These are phyloP conservation scores for Leishmania guyanensis DNA, from an alignment of 208 protist genomes.

Conservation along the genomic window DNA sequence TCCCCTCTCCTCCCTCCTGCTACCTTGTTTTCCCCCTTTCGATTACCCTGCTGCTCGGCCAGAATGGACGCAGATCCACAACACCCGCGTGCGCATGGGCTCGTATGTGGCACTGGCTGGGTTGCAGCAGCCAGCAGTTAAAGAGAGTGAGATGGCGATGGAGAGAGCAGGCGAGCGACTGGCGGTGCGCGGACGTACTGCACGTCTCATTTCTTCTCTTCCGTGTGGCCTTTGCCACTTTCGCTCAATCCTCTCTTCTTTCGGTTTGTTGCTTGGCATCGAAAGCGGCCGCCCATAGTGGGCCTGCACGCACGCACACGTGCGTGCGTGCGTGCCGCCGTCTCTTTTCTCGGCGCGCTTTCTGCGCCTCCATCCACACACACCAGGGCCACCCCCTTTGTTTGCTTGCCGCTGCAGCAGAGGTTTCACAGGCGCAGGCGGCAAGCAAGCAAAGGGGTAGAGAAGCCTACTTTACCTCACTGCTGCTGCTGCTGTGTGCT, in stretches of 20 bases:
- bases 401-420: background rate
- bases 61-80: background rate
- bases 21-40: background rate
- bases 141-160: background rate
- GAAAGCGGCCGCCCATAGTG: background rate
- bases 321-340: background rate
- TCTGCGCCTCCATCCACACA: background rate
- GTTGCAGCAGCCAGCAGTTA: background rate
- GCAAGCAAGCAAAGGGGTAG: no score
- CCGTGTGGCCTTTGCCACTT: background rate
- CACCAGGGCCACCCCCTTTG: no score
- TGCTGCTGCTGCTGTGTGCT: background rate
- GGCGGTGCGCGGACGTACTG: background rate
- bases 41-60: background rate
- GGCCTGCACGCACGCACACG: background rate
- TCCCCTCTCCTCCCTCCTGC: no score
- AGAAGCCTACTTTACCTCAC: background rate
- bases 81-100: background rate
- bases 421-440: background rate
- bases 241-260: background rate
- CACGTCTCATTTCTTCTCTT: background rate
- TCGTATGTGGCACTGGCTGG: background rate
- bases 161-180: background rate
- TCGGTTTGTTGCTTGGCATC: background rate
- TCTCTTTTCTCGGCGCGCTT: background rate